Percentiles rank a stretch among this genome's conserved stretches.
Evolutionary conservation across 1,284 basidiomycete genomes (phyloP).

Genomic region (Apiotrichum akiyoshidainum): DNA sequence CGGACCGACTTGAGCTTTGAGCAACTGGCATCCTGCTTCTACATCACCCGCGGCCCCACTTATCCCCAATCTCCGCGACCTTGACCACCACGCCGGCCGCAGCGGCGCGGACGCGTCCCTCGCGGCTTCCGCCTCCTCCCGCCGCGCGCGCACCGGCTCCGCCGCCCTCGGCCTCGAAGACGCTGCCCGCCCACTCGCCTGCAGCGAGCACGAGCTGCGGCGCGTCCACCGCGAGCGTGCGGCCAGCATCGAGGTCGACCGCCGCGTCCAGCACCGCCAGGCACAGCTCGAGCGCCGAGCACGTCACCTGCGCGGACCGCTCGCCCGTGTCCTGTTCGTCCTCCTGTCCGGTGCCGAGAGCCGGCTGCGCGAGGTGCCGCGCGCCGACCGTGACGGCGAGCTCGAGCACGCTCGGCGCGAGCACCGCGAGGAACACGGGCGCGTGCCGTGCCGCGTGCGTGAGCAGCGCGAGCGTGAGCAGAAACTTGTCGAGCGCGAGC

Average conservation of each 20-base stretch:
- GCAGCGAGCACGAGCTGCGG: slow-evolving; percentile 66
- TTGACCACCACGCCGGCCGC: slow-evolving; percentile 77
- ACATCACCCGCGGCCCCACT: slow-evolving; percentile 58
- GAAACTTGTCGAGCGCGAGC: slow-evolving; percentile 66
- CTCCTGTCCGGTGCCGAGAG: slow-evolving; percentile 7
- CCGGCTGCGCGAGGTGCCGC: slow-evolving; percentile 53
- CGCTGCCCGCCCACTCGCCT: slow-evolving; percentile 73
- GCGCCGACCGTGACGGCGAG: slow-evolving; percentile 74
- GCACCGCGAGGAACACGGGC: slow-evolving; percentile 69
- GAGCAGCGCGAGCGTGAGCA: slow-evolving; percentile 74
- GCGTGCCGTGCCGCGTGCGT: slow-evolving; percentile 76
- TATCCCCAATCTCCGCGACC: slow-evolving; percentile 68
- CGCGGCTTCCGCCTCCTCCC: slow-evolving; percentile 60
- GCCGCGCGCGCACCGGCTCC: slow-evolving; percentile 62
- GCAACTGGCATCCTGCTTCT: not conserved
- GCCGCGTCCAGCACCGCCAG: slow-evolving; percentile 72
- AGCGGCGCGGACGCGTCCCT: slow-evolving; percentile 58
- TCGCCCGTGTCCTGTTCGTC: not conserved
- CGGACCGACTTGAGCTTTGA: no score
- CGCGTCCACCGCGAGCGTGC: slow-evolving; percentile 69
- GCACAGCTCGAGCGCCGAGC: slow-evolving; percentile 69
- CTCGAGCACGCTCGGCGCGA: slow-evolving; percentile 76
- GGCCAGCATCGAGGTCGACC: slow-evolving; percentile 70
- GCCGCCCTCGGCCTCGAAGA: slow-evolving; percentile 66
- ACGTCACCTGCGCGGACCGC: slow-evolving; percentile 66